A percentile compares a stretch with the other conserved stretches of the same genome.
Conservation (phyloP, 306 rosid genomes). For the Datisca glomerata region DNA sequence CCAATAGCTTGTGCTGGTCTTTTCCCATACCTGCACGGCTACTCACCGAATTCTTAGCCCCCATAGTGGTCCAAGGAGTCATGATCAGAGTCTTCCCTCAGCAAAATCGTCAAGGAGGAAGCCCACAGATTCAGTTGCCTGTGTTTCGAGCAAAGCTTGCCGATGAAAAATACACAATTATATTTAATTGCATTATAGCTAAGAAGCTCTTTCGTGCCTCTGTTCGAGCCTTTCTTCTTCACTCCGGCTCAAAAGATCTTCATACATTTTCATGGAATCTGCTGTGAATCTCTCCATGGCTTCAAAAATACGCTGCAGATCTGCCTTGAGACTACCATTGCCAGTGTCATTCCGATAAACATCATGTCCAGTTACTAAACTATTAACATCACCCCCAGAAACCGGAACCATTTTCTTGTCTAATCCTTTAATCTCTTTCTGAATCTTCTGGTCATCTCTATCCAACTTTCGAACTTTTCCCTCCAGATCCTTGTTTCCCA, state of each 20-base stretch:
- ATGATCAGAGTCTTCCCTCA: no score
- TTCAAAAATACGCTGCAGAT: constrained; percentile 80
- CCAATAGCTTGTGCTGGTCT: no score
- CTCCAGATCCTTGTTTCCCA: constrained; percentile 65
- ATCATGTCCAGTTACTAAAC: constrained; percentile 35
- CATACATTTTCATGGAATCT: constrained; percentile 53
- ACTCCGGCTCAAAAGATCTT: constrained; percentile 58
- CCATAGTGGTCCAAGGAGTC: no score
- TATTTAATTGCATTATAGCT: no score
- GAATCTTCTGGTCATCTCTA: constrained; percentile 77
- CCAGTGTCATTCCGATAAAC: constrained; percentile 55
- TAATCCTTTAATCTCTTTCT: constrained; percentile 66
- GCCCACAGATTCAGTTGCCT: no score
- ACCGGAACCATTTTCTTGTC: constrained; percentile 46
- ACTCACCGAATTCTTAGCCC: no score
- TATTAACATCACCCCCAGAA: constrained; percentile 34
- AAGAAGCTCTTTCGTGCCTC: constrained; percentile 29
- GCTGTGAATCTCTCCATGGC: constrained; percentile 81
- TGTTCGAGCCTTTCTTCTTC: constrained; percentile 40
- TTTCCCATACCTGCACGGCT: no score
- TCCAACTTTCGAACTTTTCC: constrained; percentile 56
- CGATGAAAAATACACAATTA: no score
- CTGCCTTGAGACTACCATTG: constrained; percentile 52
- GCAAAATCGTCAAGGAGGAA: no score
- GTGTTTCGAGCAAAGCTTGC: no score